Conservation (phyloP, 495 filamentous ascomycete genomes). For the Talaromyces ruber region DNA sequence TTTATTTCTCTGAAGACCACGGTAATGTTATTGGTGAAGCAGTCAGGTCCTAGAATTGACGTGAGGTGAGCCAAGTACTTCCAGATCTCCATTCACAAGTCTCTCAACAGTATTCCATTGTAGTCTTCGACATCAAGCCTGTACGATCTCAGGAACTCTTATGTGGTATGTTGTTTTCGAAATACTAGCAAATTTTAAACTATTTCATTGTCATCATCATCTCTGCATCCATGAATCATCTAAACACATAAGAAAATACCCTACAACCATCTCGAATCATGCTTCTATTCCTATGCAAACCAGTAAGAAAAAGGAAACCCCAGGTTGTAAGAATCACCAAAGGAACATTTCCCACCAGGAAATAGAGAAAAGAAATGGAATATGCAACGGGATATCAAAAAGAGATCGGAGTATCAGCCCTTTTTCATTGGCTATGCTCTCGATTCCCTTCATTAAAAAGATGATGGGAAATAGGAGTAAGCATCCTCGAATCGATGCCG, state of each 20-base stretch:
- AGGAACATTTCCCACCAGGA: neutral
- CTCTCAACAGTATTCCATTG: too few species aligned
- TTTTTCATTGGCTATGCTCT: neutral
- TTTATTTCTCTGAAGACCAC: neutral
- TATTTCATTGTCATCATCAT: conserved; percentile 6
- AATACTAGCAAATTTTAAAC: neutral
- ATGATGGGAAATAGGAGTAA: neutral
- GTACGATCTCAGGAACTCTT: neutral
- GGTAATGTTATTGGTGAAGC: too few species aligned
- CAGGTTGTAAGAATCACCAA: neutral
- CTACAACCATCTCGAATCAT: neutral
- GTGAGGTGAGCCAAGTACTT: too few species aligned
- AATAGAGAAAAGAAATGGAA: neutral
- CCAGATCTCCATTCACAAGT: too few species aligned
- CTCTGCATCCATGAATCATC: conserved; percentile 2
- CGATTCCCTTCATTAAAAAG: neutral
- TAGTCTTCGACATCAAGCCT: too few species aligned
- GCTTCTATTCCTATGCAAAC: conserved; percentile 1
- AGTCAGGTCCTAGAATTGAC: too few species aligned
- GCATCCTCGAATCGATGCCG: neutral
- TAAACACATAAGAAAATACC: neutral
- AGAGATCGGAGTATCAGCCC: neutral
- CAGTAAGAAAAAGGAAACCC: neutral
- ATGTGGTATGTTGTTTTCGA: neutral
- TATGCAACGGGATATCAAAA: conserved; percentile 1